Evolutionary conservation across 768 basidiomycete species (phyloP).

Genomic region (Pleurotus salmoneostramineus): DNA sequence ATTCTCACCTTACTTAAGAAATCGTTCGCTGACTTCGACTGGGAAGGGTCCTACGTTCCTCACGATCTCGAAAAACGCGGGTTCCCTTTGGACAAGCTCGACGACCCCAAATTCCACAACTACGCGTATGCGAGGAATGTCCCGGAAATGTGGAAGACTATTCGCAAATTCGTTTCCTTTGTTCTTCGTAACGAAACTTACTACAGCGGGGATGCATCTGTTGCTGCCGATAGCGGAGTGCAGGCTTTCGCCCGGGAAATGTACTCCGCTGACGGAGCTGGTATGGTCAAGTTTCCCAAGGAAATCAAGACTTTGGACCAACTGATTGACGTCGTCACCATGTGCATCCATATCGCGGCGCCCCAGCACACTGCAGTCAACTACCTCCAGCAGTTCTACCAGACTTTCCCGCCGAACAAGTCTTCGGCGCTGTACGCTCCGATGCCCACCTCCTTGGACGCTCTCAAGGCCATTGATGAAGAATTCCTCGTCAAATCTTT

Average conservation of each 20-base stretch:
- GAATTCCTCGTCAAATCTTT: conserved; percentile 17
- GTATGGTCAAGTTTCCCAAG: conserved; percentile 19
- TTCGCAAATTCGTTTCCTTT: conserved; percentile 19
- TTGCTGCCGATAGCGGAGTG: conserved; percentile 16
- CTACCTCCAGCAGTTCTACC: conserved; percentile 29
- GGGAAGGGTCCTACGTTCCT: conserved; percentile 20
- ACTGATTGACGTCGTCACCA: conserved; percentile 23
- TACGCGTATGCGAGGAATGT: conserved; percentile 24
- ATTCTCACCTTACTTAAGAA: conserved; percentile 15
- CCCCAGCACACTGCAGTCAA: conserved; percentile 29
- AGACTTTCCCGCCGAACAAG: conserved; percentile 26
- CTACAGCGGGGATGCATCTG: conserved; percentile 15
- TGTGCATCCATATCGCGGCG: conserved; percentile 28
- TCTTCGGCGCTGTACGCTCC: conserved; percentile 21
- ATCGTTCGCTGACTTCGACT: conserved; percentile 21
- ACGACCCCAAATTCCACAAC: conserved; percentile 23
- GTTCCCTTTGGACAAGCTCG: conserved; percentile 20
- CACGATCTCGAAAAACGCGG: conserved; percentile 22
- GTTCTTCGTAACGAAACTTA: conserved; percentile 15
- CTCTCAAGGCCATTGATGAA: conserved; percentile 17
- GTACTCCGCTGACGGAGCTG: conserved; percentile 15
- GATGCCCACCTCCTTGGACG: conserved; percentile 15
- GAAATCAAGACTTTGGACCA: conserved; percentile 19
- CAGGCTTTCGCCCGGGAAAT: conserved; percentile 18
- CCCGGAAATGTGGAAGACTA: conserved; percentile 18